Conservation (phyloP, 331 rosid species). For the Phaseolus coccineus region DNA sequence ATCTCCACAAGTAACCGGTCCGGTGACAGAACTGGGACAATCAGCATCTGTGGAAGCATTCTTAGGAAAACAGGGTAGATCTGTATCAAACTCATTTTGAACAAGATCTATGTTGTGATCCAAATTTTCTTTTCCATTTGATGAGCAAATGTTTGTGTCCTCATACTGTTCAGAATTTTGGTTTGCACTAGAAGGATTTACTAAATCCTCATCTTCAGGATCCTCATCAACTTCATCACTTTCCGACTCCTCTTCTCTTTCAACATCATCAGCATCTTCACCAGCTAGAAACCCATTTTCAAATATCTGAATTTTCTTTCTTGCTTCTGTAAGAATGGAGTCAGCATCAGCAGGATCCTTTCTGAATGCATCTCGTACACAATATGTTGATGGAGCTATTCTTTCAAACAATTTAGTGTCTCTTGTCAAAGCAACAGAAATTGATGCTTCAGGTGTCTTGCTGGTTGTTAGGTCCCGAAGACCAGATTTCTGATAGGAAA, state of each 20-base stretch:
- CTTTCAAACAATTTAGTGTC: slow-evolving; percentile 98
- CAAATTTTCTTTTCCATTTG: slow-evolving; percentile 64
- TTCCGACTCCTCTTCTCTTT: slow-evolving; percentile 95
- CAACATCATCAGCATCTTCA: slow-evolving; percentile 92
- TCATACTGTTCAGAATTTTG: slow-evolving; percentile 58
- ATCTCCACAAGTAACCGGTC: slow-evolving; percentile 53
- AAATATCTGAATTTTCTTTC: slow-evolving; percentile 95
- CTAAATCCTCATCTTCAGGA: slow-evolving; percentile 87
- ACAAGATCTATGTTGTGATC: slow-evolving; percentile 53
- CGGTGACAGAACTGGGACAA: slow-evolving; percentile 50
- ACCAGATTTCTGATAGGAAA: slow-evolving; percentile 82
- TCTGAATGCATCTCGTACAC: slow-evolving; percentile 89
- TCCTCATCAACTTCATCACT: slow-evolving; percentile 98
- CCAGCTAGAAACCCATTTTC: slow-evolving; percentile 91
- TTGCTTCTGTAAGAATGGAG: slow-evolving; percentile 85
- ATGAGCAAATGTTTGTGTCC: slow-evolving; percentile 56
- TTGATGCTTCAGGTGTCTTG: slow-evolving; percentile 99
- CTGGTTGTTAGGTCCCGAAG: slow-evolving; percentile 98
- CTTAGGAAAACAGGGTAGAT: slow-evolving; percentile 59
- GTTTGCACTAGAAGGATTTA: slow-evolving; percentile 62
- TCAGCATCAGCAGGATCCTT: slow-evolving; percentile 95
- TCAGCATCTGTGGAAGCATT: slow-evolving; percentile 64
- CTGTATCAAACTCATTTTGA: slow-evolving; percentile 65
- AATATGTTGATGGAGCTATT: slow-evolving; percentile 98
- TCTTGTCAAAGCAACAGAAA: slow-evolving; percentile 99